Percentiles rank a stretch among this genome's conserved stretches.
Conservation (phyloP, 2,329 filamentous ascomycete genomes). For the Pestalotiopsis fici region DNA sequence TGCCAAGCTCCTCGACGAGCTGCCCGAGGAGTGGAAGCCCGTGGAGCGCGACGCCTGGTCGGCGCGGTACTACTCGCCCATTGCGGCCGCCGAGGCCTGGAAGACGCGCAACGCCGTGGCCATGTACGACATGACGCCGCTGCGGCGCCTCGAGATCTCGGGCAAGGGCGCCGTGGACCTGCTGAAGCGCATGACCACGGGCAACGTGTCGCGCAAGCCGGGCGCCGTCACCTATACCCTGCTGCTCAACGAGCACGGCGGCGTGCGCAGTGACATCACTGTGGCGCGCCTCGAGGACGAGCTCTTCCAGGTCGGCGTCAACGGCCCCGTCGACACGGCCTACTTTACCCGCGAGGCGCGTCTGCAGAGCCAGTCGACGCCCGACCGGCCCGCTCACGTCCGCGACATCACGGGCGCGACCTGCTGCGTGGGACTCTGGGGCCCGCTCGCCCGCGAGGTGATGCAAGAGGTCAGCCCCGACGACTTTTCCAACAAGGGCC, state of each 20-base stretch:
- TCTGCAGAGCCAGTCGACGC: constrained; percentile 39
- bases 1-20: constrained; percentile 45
- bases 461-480: constrained; percentile 44
- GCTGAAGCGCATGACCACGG: constrained; percentile 54
- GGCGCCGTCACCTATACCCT: constrained; percentile 59
- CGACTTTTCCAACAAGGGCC: constrained; percentile 43
- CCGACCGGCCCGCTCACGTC: constrained; percentile 48
- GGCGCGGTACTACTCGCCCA: constrained; percentile 55
- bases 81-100: constrained; percentile 63
- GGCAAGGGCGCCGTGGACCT: constrained; percentile 58
- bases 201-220: constrained; percentile 45
- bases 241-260: constrained; percentile 52
- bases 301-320: constrained; percentile 57
- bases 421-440: constrained; percentile 65
- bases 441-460: constrained; percentile 55
- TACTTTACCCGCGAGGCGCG: constrained; percentile 57
- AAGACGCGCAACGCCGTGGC: constrained; percentile 64
- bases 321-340: constrained; percentile 53
- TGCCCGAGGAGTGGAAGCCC: constrained; percentile 57
- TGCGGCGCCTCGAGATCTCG: constrained; percentile 57
- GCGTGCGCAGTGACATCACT: constrained; percentile 58
- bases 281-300: constrained; percentile 52
- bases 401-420: constrained; percentile 61
- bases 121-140: constrained; percentile 64
- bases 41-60: constrained; percentile 61